These are phyloP conservation scores for Phytophthora fragariae DNA, from an alignment of 352 stramenopile species.

Conservation along the genomic window DNA sequence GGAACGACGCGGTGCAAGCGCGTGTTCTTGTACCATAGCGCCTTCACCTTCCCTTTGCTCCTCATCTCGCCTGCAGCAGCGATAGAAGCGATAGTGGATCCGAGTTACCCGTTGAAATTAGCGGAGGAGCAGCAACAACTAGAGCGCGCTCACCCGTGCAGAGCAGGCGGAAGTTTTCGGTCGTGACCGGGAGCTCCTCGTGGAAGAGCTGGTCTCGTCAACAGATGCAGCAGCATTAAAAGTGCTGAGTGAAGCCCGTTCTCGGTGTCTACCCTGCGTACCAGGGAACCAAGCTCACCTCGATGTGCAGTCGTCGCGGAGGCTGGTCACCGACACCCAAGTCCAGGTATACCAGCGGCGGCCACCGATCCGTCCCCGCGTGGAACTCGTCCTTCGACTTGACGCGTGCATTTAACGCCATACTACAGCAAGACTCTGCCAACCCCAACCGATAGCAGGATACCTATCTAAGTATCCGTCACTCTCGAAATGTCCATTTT, in stretches of 20 bases:
- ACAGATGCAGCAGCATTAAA: neutral
- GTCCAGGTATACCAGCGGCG: constrained; percentile 74
- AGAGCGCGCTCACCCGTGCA: constrained; percentile 28
- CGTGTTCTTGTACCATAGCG: constrained; percentile 93
- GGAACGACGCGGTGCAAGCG: constrained; percentile 98
- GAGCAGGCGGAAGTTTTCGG: constrained; percentile 71
- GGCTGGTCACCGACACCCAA: constrained; percentile 60
- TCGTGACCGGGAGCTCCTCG: constrained; percentile 69
- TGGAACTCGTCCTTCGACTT: constrained; percentile 63
- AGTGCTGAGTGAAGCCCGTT: too few relatives aligned
- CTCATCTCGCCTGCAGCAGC: constrained; percentile 50
- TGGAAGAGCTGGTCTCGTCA: constrained; percentile 60
- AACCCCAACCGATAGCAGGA: neutral
- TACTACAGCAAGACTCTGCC: constrained; percentile 8
- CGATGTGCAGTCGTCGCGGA: constrained; percentile 71
- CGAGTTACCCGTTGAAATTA: neutral
- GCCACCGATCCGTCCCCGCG: constrained; percentile 40
- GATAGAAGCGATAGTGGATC: neutral
- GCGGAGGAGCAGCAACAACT: neutral
- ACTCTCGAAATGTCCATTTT: constrained; percentile 8
- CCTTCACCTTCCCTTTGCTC: constrained; percentile 53
- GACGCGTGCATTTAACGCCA: constrained; percentile 56
- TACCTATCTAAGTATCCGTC: neutral
- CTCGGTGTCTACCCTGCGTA: too few relatives aligned
- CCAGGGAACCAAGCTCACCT: constrained; percentile 26